Conservation (phyloP, 306 rosid species). For the Astragalus glycyphyllos region DNA sequence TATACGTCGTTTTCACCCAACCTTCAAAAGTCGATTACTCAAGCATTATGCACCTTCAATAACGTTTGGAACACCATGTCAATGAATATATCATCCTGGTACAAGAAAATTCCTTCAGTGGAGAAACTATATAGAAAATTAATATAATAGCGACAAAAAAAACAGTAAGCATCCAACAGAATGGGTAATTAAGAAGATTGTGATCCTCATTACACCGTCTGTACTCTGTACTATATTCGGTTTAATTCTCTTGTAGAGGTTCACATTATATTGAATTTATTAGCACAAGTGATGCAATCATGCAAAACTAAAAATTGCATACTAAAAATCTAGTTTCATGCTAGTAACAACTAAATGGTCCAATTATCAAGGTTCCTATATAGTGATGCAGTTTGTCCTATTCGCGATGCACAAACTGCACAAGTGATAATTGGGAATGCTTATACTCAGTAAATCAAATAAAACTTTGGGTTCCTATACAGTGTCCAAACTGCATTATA, state of each 20-base stretch:
- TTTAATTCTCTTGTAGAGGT: constrained; percentile 25
- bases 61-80: constrained; percentile 75
- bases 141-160: constrained; percentile 5
- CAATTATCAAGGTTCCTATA: too few species aligned
- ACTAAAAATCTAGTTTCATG: constrained; percentile 7
- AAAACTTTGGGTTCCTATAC: constrained; percentile 3
- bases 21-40: constrained; percentile 43
- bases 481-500: constrained; percentile 24
- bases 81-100: constrained; percentile 85
- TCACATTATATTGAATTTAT: constrained; percentile 32
- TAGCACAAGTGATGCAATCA: constrained; percentile 9
- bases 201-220: constrained; percentile 27
- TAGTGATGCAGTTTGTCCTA: too few species aligned
- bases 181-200: constrained; percentile 4
- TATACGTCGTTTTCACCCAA: constrained; percentile 46
- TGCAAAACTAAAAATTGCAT: background rate
- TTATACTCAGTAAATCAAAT: background rate
- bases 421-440: too few species aligned
- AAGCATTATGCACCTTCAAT: constrained; percentile 65
- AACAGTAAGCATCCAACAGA: constrained; percentile 31
- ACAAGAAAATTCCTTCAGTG: constrained; percentile 41
- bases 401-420: too few species aligned
- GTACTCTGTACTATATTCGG: background rate
- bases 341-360: background rate
- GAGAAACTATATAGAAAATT: constrained; percentile 18